These are phyloP conservation scores for Tetraselmis chui DNA, from an alignment of 139 green algal genomes.

Conservation along the genomic window DNA sequence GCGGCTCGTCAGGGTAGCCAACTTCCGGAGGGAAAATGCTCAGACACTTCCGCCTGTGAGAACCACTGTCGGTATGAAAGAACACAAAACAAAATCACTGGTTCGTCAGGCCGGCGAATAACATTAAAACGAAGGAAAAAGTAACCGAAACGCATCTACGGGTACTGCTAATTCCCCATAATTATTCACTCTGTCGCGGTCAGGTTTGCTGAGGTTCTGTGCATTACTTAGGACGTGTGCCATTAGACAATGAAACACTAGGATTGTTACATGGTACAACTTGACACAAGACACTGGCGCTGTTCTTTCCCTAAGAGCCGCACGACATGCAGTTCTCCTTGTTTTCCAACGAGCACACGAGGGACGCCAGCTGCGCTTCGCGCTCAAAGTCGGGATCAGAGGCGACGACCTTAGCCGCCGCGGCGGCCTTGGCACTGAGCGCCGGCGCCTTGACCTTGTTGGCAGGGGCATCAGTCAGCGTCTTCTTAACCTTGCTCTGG, in stretches of 20 bases:
- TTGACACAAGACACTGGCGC: background rate
- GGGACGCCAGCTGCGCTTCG: constrained; percentile 69
- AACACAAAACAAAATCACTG: no score
- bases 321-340: constrained; percentile 95
- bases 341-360: constrained; percentile 94
- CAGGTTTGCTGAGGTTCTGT: background rate
- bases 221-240: background rate
- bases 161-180: background rate
- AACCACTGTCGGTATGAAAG: no score
- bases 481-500: constrained; percentile 47
- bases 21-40: no score
- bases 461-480: constrained; percentile 15
- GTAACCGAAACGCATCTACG: no score
- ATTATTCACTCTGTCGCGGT: background rate
- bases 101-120: no score
- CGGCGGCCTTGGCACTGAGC: constrained; percentile 5
- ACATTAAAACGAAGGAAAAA: no score
- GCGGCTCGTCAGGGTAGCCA: no score
- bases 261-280: background rate
- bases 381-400: constrained; percentile 30
- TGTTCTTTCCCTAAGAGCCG: constrained; percentile 53
- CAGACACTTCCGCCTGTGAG: no score
- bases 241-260: background rate
- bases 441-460: background rate
- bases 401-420: constrained; percentile 16